A percentile compares a stretch with the other conserved stretches of the same genome.
phyloP scores from a whole-genome alignment of 768 basidiomycete genomes.

The Lactarius deliciosus region DNA sequence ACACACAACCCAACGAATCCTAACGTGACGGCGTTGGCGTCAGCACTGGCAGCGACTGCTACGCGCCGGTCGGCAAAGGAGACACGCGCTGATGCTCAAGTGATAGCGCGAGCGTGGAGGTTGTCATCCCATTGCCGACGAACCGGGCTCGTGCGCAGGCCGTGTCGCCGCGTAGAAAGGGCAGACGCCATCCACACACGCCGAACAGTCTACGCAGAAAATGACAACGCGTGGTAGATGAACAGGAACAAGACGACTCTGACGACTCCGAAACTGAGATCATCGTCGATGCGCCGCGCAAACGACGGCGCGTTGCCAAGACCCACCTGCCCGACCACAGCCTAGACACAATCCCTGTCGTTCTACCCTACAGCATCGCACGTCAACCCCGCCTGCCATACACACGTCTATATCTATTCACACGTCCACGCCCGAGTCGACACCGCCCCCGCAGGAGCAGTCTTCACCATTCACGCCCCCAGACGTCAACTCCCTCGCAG shows the following conservation, averaged over 20 bases:
- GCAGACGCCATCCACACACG: background rate
- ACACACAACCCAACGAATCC: conserved; percentile 13
- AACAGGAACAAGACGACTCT: background rate
- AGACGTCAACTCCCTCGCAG: conserved; percentile 1
- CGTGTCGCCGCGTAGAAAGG: background rate
- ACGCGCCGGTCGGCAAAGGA: background rate
- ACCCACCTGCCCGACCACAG: background rate
- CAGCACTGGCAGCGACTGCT: background rate
- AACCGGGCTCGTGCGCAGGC: background rate
- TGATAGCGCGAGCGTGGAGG: background rate
- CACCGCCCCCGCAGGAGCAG: background rate
- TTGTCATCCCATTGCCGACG: background rate
- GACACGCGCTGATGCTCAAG: background rate
- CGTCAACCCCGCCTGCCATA: background rate
- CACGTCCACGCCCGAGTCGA: background rate
- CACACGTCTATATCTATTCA: background rate
- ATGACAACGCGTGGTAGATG: conserved; percentile 9
- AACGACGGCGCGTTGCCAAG: background rate
- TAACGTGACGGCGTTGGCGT: background rate
- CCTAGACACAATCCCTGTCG: background rate
- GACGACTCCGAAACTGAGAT: conserved; percentile 5
- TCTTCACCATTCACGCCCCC: background rate
- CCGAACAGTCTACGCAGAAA: background rate
- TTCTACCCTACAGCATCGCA: background rate
- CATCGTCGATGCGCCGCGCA: background rate